These are phyloP conservation scores for Nepenthes alata DNA, from an alignment of 179 eudicot genomes.

Conservation along the genomic window DNA sequence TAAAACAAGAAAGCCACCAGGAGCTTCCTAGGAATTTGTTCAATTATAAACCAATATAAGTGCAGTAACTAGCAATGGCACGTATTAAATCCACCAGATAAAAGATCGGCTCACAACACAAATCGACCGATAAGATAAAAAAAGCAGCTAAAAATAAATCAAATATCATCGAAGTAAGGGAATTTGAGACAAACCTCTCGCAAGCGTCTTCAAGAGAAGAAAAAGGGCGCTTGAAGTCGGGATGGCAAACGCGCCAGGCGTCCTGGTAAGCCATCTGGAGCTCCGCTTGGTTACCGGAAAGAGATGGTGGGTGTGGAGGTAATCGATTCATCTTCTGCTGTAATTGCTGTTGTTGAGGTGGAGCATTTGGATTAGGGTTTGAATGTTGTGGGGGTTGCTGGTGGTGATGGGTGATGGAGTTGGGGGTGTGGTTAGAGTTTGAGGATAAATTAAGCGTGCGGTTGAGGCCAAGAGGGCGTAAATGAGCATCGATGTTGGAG, in stretches of 20 bases:
- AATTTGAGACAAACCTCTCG: constrained; percentile 40
- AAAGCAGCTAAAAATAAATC: too few relatives aligned
- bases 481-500: constrained; percentile 34
- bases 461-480: constrained; percentile 24
- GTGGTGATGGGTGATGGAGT: constrained; percentile 5
- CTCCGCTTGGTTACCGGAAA: constrained; percentile 40
- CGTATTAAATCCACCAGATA: too few relatives aligned
- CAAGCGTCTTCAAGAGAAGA: constrained; percentile 89
- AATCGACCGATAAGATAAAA: too few relatives aligned
- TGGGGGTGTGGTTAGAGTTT: constrained; percentile 11
- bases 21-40: too few relatives aligned
- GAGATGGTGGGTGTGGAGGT: constrained; percentile 10
- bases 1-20: too few relatives aligned
- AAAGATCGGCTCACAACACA: too few relatives aligned
- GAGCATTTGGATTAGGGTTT: constrained; percentile 7
- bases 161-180: background rate
- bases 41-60: too few relatives aligned
- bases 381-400: constrained; percentile 12
- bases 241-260: constrained; percentile 90
- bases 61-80: too few relatives aligned
- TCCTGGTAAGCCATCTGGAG: constrained; percentile 91
- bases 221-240: constrained; percentile 73
- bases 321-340: constrained; percentile 18
- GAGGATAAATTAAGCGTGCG: constrained; percentile 12
- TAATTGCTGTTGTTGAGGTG: constrained; percentile 13